Evolutionary conservation across 1,284 basidiomycete species (phyloP).

Genomic region (Ganoderma sinense): DNA sequence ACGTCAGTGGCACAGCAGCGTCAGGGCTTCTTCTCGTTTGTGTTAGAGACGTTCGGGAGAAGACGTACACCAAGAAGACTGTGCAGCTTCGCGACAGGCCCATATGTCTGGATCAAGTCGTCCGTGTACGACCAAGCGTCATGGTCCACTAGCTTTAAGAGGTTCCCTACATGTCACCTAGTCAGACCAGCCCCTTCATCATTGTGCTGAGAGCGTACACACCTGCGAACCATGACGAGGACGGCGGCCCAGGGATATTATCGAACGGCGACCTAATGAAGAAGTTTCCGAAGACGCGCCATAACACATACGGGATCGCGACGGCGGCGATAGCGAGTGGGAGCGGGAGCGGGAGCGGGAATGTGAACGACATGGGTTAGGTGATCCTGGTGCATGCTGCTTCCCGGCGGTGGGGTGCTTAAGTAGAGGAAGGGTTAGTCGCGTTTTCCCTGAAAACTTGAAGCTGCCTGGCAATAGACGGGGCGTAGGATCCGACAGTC

Average conservation of each 20-base stretch:
- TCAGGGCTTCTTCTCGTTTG: not conserved
- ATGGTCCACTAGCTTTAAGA: slow-evolving; percentile 6
- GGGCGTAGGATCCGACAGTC: not conserved
- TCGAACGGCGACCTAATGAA: not conserved
- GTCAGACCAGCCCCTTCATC: too few species aligned
- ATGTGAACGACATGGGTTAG: not conserved
- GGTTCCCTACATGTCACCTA: not conserved
- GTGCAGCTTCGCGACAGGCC: not conserved
- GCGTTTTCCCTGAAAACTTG: not conserved
- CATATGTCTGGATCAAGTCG: slow-evolving; percentile 7
- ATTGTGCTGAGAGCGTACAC: not conserved
- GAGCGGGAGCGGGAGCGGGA: not conserved
- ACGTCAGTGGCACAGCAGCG: not conserved
- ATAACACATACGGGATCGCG: not conserved
- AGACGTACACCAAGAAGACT: not conserved
- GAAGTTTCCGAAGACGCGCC: not conserved
- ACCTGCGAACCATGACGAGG: not conserved
- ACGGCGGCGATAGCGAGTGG: not conserved
- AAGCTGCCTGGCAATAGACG: too few species aligned
- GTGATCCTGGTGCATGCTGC: not conserved
- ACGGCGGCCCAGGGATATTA: slow-evolving; percentile 3
- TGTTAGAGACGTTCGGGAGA: not conserved
- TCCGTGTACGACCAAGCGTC: slow-evolving; percentile 5
- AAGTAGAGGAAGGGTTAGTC: not conserved
- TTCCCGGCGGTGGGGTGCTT: not conserved